Base-by-base conservation (phyloP, 371 early-diverging fungal species). In the Circinella minor region DNA sequence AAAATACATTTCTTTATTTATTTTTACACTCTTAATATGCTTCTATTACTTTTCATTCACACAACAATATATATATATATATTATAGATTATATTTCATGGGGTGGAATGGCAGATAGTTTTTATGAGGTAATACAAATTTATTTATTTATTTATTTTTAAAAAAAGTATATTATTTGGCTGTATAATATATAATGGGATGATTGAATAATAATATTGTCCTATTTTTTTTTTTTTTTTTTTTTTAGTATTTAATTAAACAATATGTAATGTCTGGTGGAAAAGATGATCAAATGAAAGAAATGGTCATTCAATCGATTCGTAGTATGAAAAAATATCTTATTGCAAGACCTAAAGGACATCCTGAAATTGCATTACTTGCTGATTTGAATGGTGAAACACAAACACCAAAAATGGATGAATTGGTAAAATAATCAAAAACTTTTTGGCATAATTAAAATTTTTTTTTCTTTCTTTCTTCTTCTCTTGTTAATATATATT, bases 171-270 rank as follows among this genome's bases (percentile, higher is more conserved):
- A 7, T 20, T 13, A 54, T 60, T 60, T 20, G 18, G 62, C 27
- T 54, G 20, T 27, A 27, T 27, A 27, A 27, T 27, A 27, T 27
- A 27, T 27, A 27, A 27, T 27, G 2, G 27, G 27, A 27, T 27
- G 27, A 27, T 27, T 27, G 2, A 27, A 27, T 27, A 27, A 27
- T 27, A 27, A 27, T 1, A 27, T 27, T 27, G 27, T 27, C 27
- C 0, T 27, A 27, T 27, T 27, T 27, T 27, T 27, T 27, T 2
- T 27, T 27, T 57, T 27, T 1, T 27, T 27, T 27, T 27, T 27
- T 27, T 2, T 27, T 27, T 57, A 92, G 82, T 92, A 91, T 70
- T 66, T 92, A 63, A 82, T 92, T 27, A 93, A 94, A 69, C 83
- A 90, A 72, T 87, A 88, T 80, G 77, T 93, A 0, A 67, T 82